Conservation (phyloP, 2,329 filamentous ascomycete genomes). For the Phoma sp. region DNA sequence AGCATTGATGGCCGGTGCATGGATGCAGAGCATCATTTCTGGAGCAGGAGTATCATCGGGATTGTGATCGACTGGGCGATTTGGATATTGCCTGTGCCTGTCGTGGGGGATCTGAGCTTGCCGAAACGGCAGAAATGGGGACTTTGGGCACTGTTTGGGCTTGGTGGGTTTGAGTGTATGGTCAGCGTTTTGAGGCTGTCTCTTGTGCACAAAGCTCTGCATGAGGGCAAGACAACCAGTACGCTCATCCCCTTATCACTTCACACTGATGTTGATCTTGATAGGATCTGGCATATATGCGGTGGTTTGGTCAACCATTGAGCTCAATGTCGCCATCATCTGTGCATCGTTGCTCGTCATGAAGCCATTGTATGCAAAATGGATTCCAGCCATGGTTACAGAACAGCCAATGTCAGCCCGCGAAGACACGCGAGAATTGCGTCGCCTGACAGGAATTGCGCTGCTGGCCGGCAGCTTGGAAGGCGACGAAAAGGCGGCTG, state of each 20-base stretch:
- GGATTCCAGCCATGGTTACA: conserved; percentile 42
- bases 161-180: conserved; percentile 45
- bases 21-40: conserved; percentile 33
- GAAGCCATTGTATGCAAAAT: conserved; percentile 48
- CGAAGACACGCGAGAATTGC: conserved; percentile 20
- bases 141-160: conserved; percentile 42
- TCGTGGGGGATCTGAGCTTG: conserved; percentile 38
- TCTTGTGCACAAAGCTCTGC: conserved; percentile 29
- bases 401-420: conserved; percentile 23
- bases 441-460: conserved; percentile 22
- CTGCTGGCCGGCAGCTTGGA: conserved; percentile 5
- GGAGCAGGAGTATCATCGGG: conserved; percentile 33
- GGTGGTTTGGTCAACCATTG: conserved; percentile 50
- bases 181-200: conserved; percentile 38
- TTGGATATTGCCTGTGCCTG: conserved; percentile 40
- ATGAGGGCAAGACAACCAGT: conserved; percentile 31
- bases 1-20: conserved; percentile 27
- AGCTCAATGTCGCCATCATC: conserved; percentile 53
- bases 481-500: conserved; percentile 15
- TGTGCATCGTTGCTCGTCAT: conserved; percentile 53
- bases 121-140: conserved; percentile 41
- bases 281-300: conserved; percentile 48
- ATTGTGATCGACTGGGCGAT: conserved; percentile 40
- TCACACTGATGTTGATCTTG: not conserved
- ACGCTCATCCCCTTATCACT: not conserved